These are phyloP conservation scores for Saxophila tyrrhenica DNA, from an alignment of 495 filamentous ascomycete species.

Conservation along the genomic window DNA sequence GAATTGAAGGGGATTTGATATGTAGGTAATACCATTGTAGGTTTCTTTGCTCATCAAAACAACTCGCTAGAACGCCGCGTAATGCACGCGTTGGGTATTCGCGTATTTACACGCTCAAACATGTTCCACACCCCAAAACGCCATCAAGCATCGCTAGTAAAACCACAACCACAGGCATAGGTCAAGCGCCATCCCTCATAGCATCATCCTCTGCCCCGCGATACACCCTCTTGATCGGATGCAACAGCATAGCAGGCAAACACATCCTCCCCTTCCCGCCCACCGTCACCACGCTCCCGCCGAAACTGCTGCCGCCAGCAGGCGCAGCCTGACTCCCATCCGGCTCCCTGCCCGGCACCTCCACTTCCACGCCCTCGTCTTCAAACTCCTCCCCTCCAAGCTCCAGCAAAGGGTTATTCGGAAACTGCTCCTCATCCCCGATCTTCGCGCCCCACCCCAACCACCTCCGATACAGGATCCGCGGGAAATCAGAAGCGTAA, in stretches of 20 bases:
- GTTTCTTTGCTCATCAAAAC: too few relatives aligned
- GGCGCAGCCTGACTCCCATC: conserved; percentile 4
- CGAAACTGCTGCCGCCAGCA: not conserved
- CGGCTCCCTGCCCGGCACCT: conserved; percentile 18
- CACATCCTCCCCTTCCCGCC: conserved; percentile 79
- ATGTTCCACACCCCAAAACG: too few relatives aligned
- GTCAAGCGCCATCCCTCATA: too few relatives aligned
- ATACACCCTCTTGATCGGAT: conserved; percentile 29
- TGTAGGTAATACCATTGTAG: not conserved
- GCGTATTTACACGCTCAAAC: too few relatives aligned
- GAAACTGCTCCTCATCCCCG: not conserved
- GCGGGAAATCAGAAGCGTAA: conserved; percentile 41
- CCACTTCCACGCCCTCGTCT: conserved; percentile 13
- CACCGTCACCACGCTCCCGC: conserved; percentile 3
- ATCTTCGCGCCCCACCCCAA: conserved; percentile 34
- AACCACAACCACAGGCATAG: too few relatives aligned
- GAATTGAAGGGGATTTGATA: not conserved
- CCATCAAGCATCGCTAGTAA: too few relatives aligned
- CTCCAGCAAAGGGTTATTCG: conserved; percentile 1
- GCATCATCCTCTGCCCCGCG: conserved; percentile 2
- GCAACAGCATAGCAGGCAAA: conserved; percentile 62
- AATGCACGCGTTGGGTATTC: too few relatives aligned
- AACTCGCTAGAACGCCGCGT: too few relatives aligned
- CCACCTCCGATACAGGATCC: conserved; percentile 51
- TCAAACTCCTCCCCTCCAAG: conserved; percentile 14